Evolutionary conservation across 2,329 filamentous ascomycete species (phyloP).

Genomic region (Colletotrichum somersetense): DNA sequence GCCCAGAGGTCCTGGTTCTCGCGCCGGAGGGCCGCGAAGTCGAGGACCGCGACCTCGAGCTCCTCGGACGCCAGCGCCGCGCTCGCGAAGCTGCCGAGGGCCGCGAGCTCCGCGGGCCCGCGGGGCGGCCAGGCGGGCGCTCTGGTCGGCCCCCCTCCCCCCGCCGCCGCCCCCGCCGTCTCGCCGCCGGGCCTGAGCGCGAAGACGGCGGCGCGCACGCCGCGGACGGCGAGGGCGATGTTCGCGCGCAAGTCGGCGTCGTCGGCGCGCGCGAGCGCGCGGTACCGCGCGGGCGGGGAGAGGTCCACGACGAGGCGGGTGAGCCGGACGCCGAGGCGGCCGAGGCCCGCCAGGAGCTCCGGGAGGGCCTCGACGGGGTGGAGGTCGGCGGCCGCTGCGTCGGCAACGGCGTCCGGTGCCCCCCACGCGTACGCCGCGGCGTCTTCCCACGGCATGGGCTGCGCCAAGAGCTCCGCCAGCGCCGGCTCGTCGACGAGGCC

Average conservation of each 20-base stretch:
- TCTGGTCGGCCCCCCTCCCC: neutral
- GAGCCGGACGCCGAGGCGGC: neutral
- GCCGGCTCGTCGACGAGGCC: neutral
- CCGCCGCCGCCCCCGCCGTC: too few relatives aligned
- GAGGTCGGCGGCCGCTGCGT: neutral
- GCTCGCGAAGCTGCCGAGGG: conserved; percentile 6
- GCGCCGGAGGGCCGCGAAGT: neutral
- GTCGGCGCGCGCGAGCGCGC: neutral
- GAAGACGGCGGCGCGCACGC: neutral
- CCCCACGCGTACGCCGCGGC: neutral
- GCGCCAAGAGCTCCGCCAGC: neutral
- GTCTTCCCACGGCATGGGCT: neutral
- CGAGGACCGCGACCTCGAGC: neutral
- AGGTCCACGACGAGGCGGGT: neutral
- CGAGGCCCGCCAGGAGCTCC: neutral
- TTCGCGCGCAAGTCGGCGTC: neutral
- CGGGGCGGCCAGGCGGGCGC: neutral
- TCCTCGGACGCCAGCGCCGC: neutral
- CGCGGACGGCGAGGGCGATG: neutral
- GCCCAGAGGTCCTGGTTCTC: conserved; percentile 12
- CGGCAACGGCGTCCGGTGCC: too few relatives aligned
- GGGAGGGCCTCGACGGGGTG: conserved; percentile 5
- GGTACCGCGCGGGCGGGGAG: neutral
- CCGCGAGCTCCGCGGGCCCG: neutral
- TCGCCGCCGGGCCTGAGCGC: neutral